phyloP scores from a whole-genome alignment of 2,329 filamentous ascomycete genomes.

The Pseudomassariella vexata region DNA sequence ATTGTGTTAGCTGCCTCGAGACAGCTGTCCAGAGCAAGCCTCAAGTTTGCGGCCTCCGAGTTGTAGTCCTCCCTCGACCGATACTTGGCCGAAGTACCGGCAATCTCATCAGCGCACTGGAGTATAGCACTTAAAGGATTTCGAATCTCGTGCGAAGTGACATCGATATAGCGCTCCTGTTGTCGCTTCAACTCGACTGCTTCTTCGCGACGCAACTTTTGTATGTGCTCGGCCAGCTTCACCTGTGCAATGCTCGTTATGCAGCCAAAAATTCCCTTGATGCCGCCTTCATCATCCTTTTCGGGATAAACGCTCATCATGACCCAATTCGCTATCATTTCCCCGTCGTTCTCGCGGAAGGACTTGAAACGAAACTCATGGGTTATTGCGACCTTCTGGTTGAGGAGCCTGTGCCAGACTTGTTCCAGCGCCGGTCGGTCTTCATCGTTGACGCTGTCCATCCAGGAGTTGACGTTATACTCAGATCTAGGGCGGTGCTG shows the following conservation, averaged over 20 bases:
- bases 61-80: constrained; percentile 26
- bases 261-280: constrained; percentile 73
- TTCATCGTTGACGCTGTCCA: constrained; percentile 63
- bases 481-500: constrained; percentile 52
- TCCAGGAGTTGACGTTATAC: constrained; percentile 60
- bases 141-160: constrained; percentile 70
- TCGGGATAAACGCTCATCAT: constrained; percentile 73
- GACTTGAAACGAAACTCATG: constrained; percentile 73
- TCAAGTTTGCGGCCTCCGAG: constrained; percentile 39
- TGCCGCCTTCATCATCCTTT: constrained; percentile 53
- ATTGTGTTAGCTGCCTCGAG: constrained; percentile 79
- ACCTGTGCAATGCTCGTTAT: constrained; percentile 83
- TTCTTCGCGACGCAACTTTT: constrained; percentile 72
- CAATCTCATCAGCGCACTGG: constrained; percentile 72
- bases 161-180: constrained; percentile 68
- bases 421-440: constrained; percentile 54
- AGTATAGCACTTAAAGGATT: constrained; percentile 71
- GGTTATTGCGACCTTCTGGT: constrained; percentile 58
- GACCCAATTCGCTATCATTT: constrained; percentile 66
- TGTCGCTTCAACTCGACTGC: constrained; percentile 74
- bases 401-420: constrained; percentile 58
- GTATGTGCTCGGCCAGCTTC: constrained; percentile 77
- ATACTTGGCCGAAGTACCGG: constrained; percentile 40
- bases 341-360: constrained; percentile 55
- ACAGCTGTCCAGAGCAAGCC: constrained; percentile 40